phyloP scores from a whole-genome alignment of 768 basidiomycete genomes.

The Termitomyces sp. region DNA sequence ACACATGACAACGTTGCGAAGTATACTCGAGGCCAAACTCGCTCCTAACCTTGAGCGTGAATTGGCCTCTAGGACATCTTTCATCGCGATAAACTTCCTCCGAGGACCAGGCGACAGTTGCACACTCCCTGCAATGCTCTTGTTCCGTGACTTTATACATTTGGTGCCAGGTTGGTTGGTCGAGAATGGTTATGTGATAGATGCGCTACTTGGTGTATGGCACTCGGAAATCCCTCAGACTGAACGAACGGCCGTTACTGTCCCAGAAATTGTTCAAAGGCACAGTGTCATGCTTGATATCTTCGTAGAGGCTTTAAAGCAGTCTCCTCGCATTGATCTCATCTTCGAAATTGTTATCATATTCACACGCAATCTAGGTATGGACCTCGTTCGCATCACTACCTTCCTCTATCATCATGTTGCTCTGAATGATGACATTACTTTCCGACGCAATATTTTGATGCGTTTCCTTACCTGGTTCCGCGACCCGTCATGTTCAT shows the following conservation, averaged over 20 bases:
- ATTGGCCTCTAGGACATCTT: slow-evolving; percentile 54
- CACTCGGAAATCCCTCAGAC: slow-evolving; percentile 42
- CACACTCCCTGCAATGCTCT: slow-evolving; percentile 66
- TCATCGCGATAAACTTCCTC: slow-evolving; percentile 50
- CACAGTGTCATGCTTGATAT: slow-evolving; percentile 70
- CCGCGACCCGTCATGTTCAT: slow-evolving; percentile 55
- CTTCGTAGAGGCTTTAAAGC: slow-evolving; percentile 69
- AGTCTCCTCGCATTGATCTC: slow-evolving; percentile 78
- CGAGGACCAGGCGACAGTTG: slow-evolving; percentile 45
- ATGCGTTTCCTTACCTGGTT: slow-evolving; percentile 87
- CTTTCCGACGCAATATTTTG: slow-evolving; percentile 79
- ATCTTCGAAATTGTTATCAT: slow-evolving; percentile 84
- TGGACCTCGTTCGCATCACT: slow-evolving; percentile 75
- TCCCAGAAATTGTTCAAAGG: slow-evolving; percentile 52
- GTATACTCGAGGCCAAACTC: slow-evolving; percentile 73
- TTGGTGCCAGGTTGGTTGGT: slow-evolving; percentile 69
- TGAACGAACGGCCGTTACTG: slow-evolving; percentile 38
- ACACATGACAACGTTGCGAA: slow-evolving; percentile 80
- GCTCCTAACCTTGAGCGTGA: slow-evolving; percentile 76
- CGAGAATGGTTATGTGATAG: slow-evolving; percentile 63
- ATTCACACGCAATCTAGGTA: slow-evolving; percentile 74
- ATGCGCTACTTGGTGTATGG: slow-evolving; percentile 77
- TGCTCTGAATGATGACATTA: slow-evolving; percentile 62
- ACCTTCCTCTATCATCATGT: slow-evolving; percentile 88
- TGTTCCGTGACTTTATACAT: slow-evolving; percentile 73